Percentiles rank a stretch among this genome's conserved stretches.
These are phyloP conservation scores for Pyricularia pennisetigena DNA, from an alignment of 2,329 filamentous ascomycete genomes.

Conservation along the genomic window DNA sequence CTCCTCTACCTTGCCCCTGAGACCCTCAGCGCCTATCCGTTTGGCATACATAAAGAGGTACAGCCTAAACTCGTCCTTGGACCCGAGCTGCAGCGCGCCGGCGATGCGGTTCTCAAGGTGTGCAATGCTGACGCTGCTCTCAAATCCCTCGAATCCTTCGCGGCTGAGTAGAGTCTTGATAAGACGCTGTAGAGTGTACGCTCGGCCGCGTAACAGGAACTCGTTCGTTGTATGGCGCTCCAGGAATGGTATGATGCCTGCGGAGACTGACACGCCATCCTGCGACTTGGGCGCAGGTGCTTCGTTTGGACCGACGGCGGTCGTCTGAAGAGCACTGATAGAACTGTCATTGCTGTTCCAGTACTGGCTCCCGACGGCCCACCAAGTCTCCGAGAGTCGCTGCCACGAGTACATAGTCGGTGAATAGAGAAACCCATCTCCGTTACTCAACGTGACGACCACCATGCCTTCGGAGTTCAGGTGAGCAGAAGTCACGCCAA, in stretches of 20 bases:
- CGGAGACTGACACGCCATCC: conserved; percentile 57
- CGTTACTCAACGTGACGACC: conserved; percentile 85
- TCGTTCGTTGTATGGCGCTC: conserved; percentile 94
- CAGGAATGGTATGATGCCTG: conserved; percentile 85
- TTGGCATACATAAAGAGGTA: conserved; percentile 99
- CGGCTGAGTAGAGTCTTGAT: conserved; percentile 81
- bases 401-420: conserved; percentile 85
- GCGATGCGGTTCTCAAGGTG: conserved; percentile 93
- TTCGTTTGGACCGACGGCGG: conserved; percentile 49
- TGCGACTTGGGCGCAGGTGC: conserved; percentile 20
- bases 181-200: conserved; percentile 82
- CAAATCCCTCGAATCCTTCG: conserved; percentile 87
- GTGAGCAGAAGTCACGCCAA: conserved; percentile 82
- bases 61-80: conserved; percentile 84
- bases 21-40: conserved; percentile 80
- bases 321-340: conserved; percentile 68
- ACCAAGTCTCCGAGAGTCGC: conserved; percentile 92
- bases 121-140: conserved; percentile 83
- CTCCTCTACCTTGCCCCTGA: conserved; percentile 86
- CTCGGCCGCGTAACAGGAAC: conserved; percentile 80
- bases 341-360: conserved; percentile 97
- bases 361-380: conserved; percentile 95
- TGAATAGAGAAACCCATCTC: conserved; percentile 88
- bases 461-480: conserved; percentile 82
- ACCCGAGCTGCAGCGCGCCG: conserved; percentile 72